Evolutionary conservation across 192 early-diverging fungal species (phyloP).

Genomic region (Entomortierella parvispora): DNA sequence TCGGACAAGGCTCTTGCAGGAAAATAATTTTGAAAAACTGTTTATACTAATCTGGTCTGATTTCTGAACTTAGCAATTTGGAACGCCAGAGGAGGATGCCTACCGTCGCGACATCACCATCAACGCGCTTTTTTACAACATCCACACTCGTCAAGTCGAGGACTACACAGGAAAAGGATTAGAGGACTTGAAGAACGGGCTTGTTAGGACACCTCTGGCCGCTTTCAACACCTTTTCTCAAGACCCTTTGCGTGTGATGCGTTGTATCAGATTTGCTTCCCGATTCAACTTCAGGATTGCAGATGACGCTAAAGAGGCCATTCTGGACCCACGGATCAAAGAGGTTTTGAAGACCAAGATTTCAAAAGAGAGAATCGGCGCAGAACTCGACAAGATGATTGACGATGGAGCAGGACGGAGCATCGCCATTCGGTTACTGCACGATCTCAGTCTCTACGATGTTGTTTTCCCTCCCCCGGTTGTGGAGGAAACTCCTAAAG

Average conservation of each 20-base stretch:
- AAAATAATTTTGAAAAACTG: too few relatives aligned
- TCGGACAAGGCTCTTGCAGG: conserved; percentile 16
- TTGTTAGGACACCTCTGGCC: conserved; percentile 91
- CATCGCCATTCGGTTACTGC: conserved; percentile 51
- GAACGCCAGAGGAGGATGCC: conserved; percentile 93
- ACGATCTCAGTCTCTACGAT: conserved; percentile 55
- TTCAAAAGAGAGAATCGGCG: conserved; percentile 90
- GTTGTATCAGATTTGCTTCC: conserved; percentile 95
- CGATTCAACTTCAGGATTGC: conserved; percentile 85
- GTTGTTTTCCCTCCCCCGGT: conserved; percentile 58
- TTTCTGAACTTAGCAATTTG: conserved; percentile 79
- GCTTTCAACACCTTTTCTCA: conserved; percentile 92
- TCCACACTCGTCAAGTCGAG: conserved; percentile 84
- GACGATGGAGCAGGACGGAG: conserved; percentile 46
- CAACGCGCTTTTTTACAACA: conserved; percentile 98
- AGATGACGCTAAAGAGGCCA: conserved; percentile 69
- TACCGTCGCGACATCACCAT: conserved; percentile 96
- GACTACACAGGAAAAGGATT: conserved; percentile 87
- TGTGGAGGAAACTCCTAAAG: conserved; percentile 31
- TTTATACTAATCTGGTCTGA: too few relatives aligned
- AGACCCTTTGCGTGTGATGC: conserved; percentile 94
- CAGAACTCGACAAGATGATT: conserved; percentile 95
- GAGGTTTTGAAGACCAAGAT: conserved; percentile 83
- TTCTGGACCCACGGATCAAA: conserved; percentile 65
- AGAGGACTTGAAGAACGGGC: conserved; percentile 72